These are phyloP conservation scores for Arabidopsis hybrid DNA, from an alignment of 441 rosid species.

Conservation along the genomic window DNA sequence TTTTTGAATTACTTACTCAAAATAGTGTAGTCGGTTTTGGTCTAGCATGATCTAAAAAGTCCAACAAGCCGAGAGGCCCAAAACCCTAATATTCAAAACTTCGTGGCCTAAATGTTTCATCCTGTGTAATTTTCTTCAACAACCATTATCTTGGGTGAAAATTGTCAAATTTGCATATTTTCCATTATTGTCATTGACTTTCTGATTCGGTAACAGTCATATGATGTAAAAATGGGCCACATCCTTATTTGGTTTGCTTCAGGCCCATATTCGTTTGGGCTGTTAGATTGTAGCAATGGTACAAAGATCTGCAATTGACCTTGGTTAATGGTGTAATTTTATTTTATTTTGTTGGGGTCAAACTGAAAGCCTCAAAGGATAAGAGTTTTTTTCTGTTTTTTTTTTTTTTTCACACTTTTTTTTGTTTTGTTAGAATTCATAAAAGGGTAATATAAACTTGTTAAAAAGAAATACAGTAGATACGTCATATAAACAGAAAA, in stretches of 20 bases:
- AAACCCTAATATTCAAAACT: neutral
- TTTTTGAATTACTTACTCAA: neutral
- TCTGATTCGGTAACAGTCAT: neutral
- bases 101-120: neutral
- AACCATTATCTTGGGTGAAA: neutral
- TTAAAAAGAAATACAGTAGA: too few relatives aligned
- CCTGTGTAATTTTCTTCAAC: too few relatives aligned
- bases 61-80: neutral
- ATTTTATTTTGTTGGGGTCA: too few relatives aligned
- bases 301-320: too few relatives aligned
- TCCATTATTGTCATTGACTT: neutral
- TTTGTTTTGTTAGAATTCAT: too few relatives aligned
- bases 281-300: neutral
- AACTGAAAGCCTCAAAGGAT: too few relatives aligned
- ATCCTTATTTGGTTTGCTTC: neutral
- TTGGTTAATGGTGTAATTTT: too few relatives aligned
- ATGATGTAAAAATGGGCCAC: neutral
- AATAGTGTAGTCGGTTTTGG: neutral
- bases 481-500: neutral
- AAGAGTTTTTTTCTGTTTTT: too few relatives aligned
- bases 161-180: neutral
- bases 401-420: too few relatives aligned
- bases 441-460: too few relatives aligned
- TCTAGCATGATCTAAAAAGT: neutral
- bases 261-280: conserved; percentile 21